Evolutionary conservation across 768 basidiomycete genomes (phyloP).

Genomic region (Podaxis pistillaris): DNA sequence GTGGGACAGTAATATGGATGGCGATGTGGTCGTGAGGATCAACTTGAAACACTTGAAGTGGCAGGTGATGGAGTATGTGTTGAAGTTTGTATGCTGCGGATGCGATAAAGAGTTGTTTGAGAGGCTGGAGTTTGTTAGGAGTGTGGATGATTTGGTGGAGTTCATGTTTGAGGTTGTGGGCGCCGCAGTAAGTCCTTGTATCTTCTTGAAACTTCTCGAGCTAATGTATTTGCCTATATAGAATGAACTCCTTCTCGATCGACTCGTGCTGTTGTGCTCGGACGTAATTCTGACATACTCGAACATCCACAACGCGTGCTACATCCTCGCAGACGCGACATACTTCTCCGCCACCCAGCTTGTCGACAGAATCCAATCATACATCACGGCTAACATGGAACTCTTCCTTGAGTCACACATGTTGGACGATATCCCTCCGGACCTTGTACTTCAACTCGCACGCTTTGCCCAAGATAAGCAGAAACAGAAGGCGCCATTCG

Average conservation of each 20-base stretch:
- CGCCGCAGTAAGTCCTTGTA: constrained; percentile 59
- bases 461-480: constrained; percentile 59
- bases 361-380: constrained; percentile 68
- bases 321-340: constrained; percentile 78
- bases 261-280: constrained; percentile 82
- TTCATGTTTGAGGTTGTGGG: constrained; percentile 87
- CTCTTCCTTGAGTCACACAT: constrained; percentile 77
- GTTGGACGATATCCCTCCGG: constrained; percentile 70
- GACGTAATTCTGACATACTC: constrained; percentile 64
- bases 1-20: constrained; percentile 26
- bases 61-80: constrained; percentile 72
- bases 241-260: constrained; percentile 89
- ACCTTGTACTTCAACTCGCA: constrained; percentile 67
- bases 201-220: neutral
- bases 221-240: constrained; percentile 25
- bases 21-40: constrained; percentile 53
- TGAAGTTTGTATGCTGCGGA: constrained; percentile 78
- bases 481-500: constrained; percentile 58
- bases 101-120: constrained; percentile 67
- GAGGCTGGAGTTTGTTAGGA: constrained; percentile 54
- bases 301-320: constrained; percentile 73
- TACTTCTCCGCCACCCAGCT: constrained; percentile 73
- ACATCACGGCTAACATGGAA: constrained; percentile 84
- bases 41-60: constrained; percentile 72
- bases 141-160: constrained; percentile 75